phyloP scores from a whole-genome alignment of 2,329 filamentous ascomycete species.

The Hymenoscyphus occultus region DNA sequence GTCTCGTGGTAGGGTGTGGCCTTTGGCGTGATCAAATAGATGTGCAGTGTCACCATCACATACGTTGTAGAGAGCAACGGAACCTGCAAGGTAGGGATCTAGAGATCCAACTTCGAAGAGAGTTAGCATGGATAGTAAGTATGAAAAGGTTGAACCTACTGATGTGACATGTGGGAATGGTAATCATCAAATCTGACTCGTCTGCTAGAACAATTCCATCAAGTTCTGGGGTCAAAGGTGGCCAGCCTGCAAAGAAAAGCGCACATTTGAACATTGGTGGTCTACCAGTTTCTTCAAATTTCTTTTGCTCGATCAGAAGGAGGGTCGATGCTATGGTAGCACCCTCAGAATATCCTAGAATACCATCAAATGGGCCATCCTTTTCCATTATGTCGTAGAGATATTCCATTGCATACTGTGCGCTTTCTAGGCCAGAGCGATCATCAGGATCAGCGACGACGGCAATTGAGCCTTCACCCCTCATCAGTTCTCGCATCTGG shows the following conservation, averaged over 20 bases:
- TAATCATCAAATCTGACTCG: slow-evolving; percentile 49
- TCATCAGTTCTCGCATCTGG: slow-evolving; percentile 31
- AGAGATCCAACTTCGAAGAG: slow-evolving; percentile 45
- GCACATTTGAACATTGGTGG: slow-evolving; percentile 41
- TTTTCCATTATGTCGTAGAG: slow-evolving; percentile 46
- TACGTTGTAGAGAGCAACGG: slow-evolving; percentile 61
- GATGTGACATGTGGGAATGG: slow-evolving; percentile 52
- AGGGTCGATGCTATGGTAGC: slow-evolving; percentile 54
- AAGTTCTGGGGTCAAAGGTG: slow-evolving; percentile 46
- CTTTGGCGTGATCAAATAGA: slow-evolving; percentile 64
- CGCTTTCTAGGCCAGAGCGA: slow-evolving; percentile 21
- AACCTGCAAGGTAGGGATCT: slow-evolving; percentile 61
- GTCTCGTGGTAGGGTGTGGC: slow-evolving; percentile 60
- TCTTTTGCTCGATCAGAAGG: slow-evolving; percentile 49
- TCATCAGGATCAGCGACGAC: slow-evolving; percentile 17
- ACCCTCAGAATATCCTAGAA: slow-evolving; percentile 61
- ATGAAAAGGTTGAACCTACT: slow-evolving; percentile 39
- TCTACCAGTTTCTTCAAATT: slow-evolving; percentile 36
- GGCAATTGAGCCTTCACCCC: slow-evolving; percentile 14
- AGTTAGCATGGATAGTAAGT: slow-evolving; percentile 19
- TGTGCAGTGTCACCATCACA: slow-evolving; percentile 59
- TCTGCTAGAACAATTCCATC: slow-evolving; percentile 50
- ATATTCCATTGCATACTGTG: slow-evolving; percentile 33
- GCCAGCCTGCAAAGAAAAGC: slow-evolving; percentile 53
- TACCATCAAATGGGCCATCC: slow-evolving; percentile 48